Base-by-base conservation (phyloP, 1,284 basidiomycete genomes). In the Anthracocystis setariae region DNA sequence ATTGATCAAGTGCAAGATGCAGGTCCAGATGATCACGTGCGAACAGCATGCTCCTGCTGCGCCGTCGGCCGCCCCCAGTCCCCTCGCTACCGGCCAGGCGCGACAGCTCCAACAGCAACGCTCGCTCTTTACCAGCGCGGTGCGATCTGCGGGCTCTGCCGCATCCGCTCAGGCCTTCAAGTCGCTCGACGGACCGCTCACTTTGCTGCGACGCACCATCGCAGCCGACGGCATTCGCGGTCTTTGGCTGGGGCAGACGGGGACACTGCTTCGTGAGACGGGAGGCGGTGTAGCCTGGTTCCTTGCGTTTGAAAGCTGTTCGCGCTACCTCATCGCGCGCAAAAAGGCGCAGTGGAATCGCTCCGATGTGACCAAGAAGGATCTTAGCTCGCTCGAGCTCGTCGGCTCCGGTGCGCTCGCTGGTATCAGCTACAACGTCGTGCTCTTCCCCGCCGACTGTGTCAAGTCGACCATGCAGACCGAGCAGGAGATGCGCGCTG, bases 381-480 rank as follows among this genome's bases (percentile, higher is more conserved):
- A 90, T 67, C 86, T 94, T 40, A 82, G 86, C 25, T 87, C 90
- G 0, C 90, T 89, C 87, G 91, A 98, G 83, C 90, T 93, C 9
- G 93, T 93, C 38, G 70, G 91, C 0, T 87, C 91, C 1, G 95
- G 94, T 15, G 94, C 93, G 4, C 87, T 89, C 46, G 93, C 94
- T 0, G 95, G 95, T 5, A 89, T 92, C 12, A 86, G 88, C 59
- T 97, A 93, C 85, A 95, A 93, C 77, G 75, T 81, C 17, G 76
- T 79, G 25, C 74, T 82, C 18, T 81, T 81, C 64, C 80, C 79
- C 8, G 94, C 94, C 13, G 95, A 98, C 84, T 91, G 91, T 33
- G 88, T 98, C 79, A 98, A 98, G 86, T 93, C 91, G 73, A 88
- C 93, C 43, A 92, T 98, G 83, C 95, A 98, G 86, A 98, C 95